Evolutionary conservation across 805 yeast species (phyloP).

Genomic region (Wickerhamiella azymoides): DNA sequence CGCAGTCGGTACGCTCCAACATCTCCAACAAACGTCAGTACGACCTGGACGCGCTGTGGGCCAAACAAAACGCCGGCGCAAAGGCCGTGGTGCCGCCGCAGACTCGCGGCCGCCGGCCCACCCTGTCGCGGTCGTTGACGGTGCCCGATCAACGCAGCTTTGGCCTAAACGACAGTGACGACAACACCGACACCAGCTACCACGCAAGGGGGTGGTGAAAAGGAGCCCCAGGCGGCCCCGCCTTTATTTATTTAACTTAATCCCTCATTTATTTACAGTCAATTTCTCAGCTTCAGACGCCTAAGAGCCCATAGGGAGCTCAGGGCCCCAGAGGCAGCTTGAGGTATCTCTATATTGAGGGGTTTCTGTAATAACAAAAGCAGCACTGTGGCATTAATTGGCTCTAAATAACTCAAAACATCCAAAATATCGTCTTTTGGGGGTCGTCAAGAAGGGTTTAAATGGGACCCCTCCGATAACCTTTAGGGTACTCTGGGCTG

Average conservation of each 20-base stretch:
- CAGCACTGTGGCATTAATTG: too few relatives aligned
- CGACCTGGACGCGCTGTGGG: conserved; percentile 11
- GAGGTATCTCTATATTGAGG: too few relatives aligned
- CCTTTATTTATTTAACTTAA: not conserved
- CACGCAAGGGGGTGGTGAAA: conserved; percentile 21
- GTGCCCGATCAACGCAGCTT: conserved; percentile 1
- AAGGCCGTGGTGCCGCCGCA: not conserved
- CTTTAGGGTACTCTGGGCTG: too few relatives aligned
- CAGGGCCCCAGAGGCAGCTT: not conserved
- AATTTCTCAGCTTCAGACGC: too few relatives aligned
- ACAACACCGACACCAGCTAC: conserved; percentile 19
- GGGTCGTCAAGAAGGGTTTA: too few relatives aligned
- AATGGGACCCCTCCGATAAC: too few relatives aligned
- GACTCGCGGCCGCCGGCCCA: conserved; percentile 11
- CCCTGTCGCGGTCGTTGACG: conserved; percentile 14
- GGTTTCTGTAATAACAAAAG: too few relatives aligned
- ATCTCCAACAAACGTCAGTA: conserved; percentile 11
- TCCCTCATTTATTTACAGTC: not conserved
- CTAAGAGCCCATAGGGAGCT: not conserved
- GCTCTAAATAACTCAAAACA: too few relatives aligned
- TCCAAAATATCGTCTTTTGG: too few relatives aligned
- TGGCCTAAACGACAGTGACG: conserved; percentile 15
- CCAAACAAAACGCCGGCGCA: not conserved
- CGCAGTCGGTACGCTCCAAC: conserved; percentile 11
- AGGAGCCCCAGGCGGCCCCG: not conserved